Base-by-base conservation (phyloP, 225 moss, liverwort and hornwort species). In the Sphagnum contortum region DNA sequence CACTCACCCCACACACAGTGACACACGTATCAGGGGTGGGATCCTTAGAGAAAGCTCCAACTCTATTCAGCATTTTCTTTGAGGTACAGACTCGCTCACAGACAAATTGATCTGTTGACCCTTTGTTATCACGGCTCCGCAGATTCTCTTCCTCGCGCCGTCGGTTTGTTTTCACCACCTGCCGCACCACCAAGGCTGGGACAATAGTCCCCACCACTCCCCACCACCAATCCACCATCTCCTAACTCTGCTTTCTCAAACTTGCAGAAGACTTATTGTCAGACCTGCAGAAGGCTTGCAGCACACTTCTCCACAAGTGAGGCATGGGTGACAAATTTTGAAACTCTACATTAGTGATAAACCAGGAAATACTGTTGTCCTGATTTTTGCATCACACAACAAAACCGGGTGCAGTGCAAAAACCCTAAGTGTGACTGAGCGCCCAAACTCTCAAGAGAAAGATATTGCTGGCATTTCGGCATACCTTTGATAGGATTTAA, bases 141-240 rank as follows among this genome's bases (percentile, higher is more conserved):
- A 92, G 78, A 73, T 85, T 85, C 75, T 88, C 86, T 74, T 90
- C 90, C 77, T 96, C 92, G 3, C 86, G 84, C 10, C 83, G 74
- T 8, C 92, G 90, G 29, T 73, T 73, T 3, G 83, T 77, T 70
- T 88, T 84, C 61, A 88, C 84, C 68, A 88, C 92, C 80, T 92
- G 90, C 10, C 95, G 87, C 68, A 89, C 85, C 63, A 92, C 80
- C 76, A 96, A 68, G 45, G 96, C 96, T 59, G 96, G 96, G 72
- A 96, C 88, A 67, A 90, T 85, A 45, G 92, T 80, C 78, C 92
- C 90, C 61, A 96, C 76, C 55, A 90, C 96, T 60, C 92, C 96
- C 96, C 96, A 96, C 96, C 96, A 96, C 92, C 96, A 96, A 74
- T 96, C 96, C 73, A 96, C 90, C 96, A 90, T 92, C 65, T 47